Percentiles rank a stretch among this genome's conserved stretches.
Evolutionary conservation across 2,329 filamentous ascomycete species (phyloP).

Genomic region (Diplodia scrobiculata): DNA sequence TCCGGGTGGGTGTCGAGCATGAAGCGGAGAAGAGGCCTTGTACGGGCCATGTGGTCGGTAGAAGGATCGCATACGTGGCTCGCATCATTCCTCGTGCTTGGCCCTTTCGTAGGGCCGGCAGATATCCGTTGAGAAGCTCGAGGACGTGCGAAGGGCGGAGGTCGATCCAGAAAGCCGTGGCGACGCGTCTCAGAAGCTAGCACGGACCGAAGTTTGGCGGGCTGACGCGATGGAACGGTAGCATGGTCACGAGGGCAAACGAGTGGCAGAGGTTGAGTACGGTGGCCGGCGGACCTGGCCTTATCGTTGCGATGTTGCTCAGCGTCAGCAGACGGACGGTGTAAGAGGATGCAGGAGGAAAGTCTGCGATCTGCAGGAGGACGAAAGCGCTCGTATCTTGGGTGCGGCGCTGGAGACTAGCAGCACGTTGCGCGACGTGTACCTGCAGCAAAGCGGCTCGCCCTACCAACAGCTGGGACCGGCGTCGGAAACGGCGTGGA

Average conservation of each 20-base stretch:
- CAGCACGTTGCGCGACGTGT: slow-evolving; percentile 27
- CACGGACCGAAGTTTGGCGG: background rate
- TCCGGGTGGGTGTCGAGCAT: background rate
- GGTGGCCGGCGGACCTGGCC: background rate
- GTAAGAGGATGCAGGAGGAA: background rate
- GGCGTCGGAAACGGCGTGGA: background rate
- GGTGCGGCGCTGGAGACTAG: background rate
- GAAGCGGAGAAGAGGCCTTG: background rate
- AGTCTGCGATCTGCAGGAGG: slow-evolving; percentile 8
- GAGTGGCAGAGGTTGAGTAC: background rate
- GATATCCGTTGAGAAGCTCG: background rate
- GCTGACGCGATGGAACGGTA: slow-evolving; percentile 25
- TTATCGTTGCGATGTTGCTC: slow-evolving; percentile 17
- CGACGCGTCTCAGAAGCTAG: background rate
- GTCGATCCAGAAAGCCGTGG: background rate
- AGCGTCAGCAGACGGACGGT: background rate
- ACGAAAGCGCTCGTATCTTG: slow-evolving; percentile 2
- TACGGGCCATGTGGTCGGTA: background rate
- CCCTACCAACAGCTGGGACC: slow-evolving; percentile 6
- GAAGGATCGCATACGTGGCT: slow-evolving; percentile 3
- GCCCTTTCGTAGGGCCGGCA: background rate
- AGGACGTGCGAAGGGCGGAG: slow-evolving; percentile 1
- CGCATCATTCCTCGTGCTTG: slow-evolving; percentile 8
- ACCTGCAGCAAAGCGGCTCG: slow-evolving; percentile 18
- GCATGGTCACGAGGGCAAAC: slow-evolving; percentile 10